These are phyloP conservation scores for Tuber brumale DNA, from an alignment of 495 filamentous ascomycete species.

Conservation along the genomic window DNA sequence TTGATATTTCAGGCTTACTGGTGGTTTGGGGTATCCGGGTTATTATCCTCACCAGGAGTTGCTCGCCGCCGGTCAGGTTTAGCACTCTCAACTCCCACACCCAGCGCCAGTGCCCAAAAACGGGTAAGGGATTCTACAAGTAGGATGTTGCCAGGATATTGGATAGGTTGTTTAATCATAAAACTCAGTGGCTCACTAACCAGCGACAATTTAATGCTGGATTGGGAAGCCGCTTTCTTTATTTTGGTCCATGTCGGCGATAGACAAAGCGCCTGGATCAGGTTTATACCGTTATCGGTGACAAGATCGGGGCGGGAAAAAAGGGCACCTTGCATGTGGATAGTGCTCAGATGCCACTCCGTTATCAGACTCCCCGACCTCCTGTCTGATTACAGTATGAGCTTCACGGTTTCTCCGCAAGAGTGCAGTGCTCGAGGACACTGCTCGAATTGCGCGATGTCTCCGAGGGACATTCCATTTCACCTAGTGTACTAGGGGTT, in stretches of 20 bases:
- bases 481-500: no score
- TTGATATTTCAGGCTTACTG: no score
- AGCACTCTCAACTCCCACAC: no score
- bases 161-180: not conserved
- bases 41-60: no score
- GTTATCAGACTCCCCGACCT: not conserved
- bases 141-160: not conserved
- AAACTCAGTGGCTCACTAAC: not conserved
- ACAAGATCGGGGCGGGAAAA: not conserved
- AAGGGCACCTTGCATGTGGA: not conserved
- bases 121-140: not conserved
- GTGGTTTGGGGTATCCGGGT: no score
- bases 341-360: not conserved
- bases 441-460: not conserved
- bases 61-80: no score
- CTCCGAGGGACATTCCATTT: not conserved
- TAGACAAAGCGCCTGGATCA: not conserved
- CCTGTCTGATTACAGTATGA: not conserved
- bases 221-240: not conserved
- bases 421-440: not conserved
- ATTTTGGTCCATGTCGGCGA: not conserved
- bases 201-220: not conserved
- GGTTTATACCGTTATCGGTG: not conserved
- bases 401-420: not conserved
- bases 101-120: no score